A percentile compares a stretch with the other conserved stretches of the same genome.
These are phyloP conservation scores for Cyberlindnera maritima DNA, from an alignment of 805 yeast species.

Conservation along the genomic window DNA sequence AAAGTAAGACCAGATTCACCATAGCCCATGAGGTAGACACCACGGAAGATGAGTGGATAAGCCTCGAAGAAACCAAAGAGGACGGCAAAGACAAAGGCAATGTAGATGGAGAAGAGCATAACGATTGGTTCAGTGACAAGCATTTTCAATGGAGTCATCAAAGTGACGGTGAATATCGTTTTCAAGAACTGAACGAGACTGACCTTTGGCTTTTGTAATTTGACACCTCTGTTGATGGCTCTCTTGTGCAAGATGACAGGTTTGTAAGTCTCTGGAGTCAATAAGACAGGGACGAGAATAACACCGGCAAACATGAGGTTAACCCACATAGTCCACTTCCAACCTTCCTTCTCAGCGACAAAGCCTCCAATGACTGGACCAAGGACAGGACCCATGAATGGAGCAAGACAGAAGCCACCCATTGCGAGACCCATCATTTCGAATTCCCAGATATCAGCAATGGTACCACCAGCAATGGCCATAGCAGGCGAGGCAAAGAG, in stretches of 20 bases:
- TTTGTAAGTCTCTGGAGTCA: slow-evolving; percentile 69
- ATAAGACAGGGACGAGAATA: slow-evolving; percentile 43
- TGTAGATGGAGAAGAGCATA: slow-evolving; percentile 61
- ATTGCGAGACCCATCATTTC: slow-evolving; percentile 69
- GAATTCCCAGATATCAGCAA: slow-evolving; percentile 72
- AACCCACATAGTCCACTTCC: slow-evolving; percentile 76
- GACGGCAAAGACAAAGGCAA: slow-evolving; percentile 75
- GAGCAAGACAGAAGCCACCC: slow-evolving; percentile 75
- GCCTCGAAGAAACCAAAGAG: slow-evolving; percentile 80
- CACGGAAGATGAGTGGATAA: slow-evolving; percentile 69
- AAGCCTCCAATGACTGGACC: slow-evolving; percentile 77
- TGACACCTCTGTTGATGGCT: slow-evolving; percentile 58
- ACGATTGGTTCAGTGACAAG: slow-evolving; percentile 74
- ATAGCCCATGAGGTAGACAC: slow-evolving; percentile 53
- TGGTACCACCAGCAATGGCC: slow-evolving; percentile 83
- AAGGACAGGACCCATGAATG: slow-evolving; percentile 76
- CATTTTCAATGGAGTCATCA: slow-evolving; percentile 67
- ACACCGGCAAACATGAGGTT: slow-evolving; percentile 63
- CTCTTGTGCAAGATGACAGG: slow-evolving; percentile 59
- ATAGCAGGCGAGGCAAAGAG: slow-evolving; percentile 77
- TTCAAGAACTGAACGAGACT: slow-evolving; percentile 39
- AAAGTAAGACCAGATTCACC: slow-evolving; percentile 72
- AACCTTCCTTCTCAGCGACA: slow-evolving; percentile 55
- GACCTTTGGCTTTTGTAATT: slow-evolving; percentile 37
- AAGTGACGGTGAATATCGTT: slow-evolving; percentile 45